Conservation (phyloP, 768 basidiomycete species). For the Neoboletus subvelutipes region DNA sequence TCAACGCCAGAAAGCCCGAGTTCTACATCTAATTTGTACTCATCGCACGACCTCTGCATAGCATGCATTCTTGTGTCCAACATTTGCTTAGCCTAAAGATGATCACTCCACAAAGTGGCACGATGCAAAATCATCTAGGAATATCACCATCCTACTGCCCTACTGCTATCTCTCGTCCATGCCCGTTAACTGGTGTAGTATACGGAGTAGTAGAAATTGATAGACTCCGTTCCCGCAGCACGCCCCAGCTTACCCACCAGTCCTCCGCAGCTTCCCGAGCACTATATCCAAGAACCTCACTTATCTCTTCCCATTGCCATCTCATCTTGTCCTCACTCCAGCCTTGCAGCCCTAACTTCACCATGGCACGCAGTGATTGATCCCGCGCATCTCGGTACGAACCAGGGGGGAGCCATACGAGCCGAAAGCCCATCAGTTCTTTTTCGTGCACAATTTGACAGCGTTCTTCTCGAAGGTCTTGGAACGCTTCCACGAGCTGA, state of each 20-base stretch:
- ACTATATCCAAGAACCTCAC: conserved; percentile 47
- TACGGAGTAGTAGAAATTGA: neutral
- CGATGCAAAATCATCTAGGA: neutral
- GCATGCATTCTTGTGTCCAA: neutral
- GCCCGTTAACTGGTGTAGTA: neutral
- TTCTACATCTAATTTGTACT: conserved; percentile 66
- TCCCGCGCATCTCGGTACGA: conserved; percentile 44
- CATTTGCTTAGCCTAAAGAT: conserved; percentile 3
- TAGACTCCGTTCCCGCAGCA: conserved; percentile 37
- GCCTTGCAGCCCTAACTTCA: conserved; percentile 18
- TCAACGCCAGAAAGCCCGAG: conserved; percentile 91
- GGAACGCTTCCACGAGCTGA: conserved; percentile 50
- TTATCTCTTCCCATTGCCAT: conserved; percentile 50
- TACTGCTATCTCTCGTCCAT: neutral
- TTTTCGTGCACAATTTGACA: conserved; percentile 40
- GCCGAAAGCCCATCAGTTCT: conserved; percentile 40
- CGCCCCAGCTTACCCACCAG: conserved; percentile 60
- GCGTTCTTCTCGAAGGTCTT: conserved; percentile 52
- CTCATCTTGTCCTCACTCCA: conserved; percentile 49
- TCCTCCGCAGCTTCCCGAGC: conserved; percentile 55
- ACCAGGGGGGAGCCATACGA: conserved; percentile 43
- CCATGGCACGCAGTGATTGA: conserved; percentile 27
- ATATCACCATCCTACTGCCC: neutral
- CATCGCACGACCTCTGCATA: neutral
- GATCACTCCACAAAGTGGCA: neutral